Conservation (phyloP, 495 filamentous ascomycete species). For the Podospora sp. region DNA sequence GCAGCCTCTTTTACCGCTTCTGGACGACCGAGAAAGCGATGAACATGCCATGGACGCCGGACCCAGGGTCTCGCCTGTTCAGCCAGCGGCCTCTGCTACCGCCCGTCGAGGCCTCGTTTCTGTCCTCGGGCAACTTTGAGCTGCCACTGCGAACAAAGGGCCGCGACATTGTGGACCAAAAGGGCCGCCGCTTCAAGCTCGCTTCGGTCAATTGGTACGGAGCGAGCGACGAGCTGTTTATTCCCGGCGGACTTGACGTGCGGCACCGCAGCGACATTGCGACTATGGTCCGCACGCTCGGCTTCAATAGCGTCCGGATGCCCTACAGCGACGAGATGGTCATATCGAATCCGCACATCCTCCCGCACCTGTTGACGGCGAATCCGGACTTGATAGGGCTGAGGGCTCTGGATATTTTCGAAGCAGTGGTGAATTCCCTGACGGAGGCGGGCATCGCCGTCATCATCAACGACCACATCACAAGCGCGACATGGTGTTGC, state of each 20-base stretch:
- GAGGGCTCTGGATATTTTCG: slow-evolving; percentile 57
- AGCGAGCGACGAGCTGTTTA: slow-evolving; percentile 60
- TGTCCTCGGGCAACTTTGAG: slow-evolving; percentile 38
- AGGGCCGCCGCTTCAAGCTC: slow-evolving; percentile 55
- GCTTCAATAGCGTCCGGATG: slow-evolving; percentile 65
- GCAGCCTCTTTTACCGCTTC: slow-evolving; percentile 39
- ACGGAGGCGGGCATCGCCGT: slow-evolving; percentile 60
- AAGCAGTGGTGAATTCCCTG: slow-evolving; percentile 54
- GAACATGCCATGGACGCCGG: slow-evolving; percentile 44
- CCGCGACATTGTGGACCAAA: slow-evolving; percentile 57
- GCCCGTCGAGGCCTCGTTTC: slow-evolving; percentile 42
- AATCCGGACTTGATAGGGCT: slow-evolving; percentile 57
- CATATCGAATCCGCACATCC: slow-evolving; percentile 52
- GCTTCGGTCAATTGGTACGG: slow-evolving; percentile 67
- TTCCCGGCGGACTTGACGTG: slow-evolving; percentile 61
- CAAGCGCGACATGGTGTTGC: slow-evolving; percentile 62
- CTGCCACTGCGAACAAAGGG: slow-evolving; percentile 57
- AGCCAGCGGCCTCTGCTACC: slow-evolving; percentile 45
- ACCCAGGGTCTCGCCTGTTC: slow-evolving; percentile 43
- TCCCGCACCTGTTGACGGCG: slow-evolving; percentile 48
- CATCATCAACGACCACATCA: slow-evolving; percentile 66
- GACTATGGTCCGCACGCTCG: slow-evolving; percentile 50
- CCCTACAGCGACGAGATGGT: slow-evolving; percentile 67
- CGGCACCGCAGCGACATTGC: slow-evolving; percentile 60
- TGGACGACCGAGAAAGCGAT: slow-evolving; percentile 47